Conservation (phyloP, 306 rosid species). For the Fragaria iinumae region DNA sequence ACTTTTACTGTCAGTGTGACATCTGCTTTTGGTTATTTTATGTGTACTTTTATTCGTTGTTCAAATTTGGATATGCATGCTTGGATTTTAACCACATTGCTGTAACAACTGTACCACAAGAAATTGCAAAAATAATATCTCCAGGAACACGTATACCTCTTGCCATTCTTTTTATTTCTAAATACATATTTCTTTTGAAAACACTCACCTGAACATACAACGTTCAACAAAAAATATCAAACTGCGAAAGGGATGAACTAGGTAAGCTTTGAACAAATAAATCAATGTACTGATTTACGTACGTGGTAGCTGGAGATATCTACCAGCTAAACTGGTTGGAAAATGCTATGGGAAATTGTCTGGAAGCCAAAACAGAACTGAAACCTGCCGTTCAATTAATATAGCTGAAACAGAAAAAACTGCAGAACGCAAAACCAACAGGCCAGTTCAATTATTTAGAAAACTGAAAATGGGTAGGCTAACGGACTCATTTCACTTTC, state of each 20-base stretch:
- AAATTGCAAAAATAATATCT: not conserved
- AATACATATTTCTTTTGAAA: not conserved
- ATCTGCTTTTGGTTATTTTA: too few relatives aligned
- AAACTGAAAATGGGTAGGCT: conserved; percentile 27
- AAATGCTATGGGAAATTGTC: not conserved
- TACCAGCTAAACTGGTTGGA: not conserved
- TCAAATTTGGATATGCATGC: not conserved
- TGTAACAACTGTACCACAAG: not conserved
- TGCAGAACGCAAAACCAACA: conserved; percentile 19
- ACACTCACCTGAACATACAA: not conserved
- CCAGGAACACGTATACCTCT: not conserved
- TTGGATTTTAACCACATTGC: not conserved
- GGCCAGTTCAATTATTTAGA: conserved; percentile 27
- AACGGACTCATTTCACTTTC: conserved; percentile 19
- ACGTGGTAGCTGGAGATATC: not conserved
- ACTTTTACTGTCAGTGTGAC: too few relatives aligned
- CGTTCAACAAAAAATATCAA: not conserved
- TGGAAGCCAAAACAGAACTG: conserved; percentile 20
- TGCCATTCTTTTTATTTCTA: too few relatives aligned
- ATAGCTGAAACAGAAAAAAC: conserved; percentile 27
- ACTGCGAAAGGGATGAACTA: not conserved
- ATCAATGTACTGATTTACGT: not conserved
- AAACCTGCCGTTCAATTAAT: conserved; percentile 20
- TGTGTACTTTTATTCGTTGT: not conserved
- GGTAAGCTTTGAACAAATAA: not conserved